phyloP scores from a whole-genome alignment of 1,284 basidiomycete species.

The Porodaedalea pini region DNA sequence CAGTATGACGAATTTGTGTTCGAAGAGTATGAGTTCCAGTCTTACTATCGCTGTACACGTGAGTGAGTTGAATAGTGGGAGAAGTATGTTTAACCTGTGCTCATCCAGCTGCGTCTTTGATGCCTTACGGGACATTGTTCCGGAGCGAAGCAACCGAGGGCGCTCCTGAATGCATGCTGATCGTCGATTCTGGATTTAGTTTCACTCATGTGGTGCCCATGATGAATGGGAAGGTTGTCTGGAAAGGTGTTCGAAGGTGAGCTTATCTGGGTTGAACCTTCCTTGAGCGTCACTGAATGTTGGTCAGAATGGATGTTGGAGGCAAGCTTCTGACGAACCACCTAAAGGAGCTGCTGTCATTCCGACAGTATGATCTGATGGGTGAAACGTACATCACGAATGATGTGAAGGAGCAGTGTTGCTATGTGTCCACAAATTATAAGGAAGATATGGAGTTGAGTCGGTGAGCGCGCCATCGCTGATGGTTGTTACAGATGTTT shows the following conservation, averaged over 20 bases:
- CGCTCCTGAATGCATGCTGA: conserved; percentile 72
- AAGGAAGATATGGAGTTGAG: conserved; percentile 72
- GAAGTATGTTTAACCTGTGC: conserved; percentile 14
- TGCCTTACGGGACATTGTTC: conserved; percentile 70
- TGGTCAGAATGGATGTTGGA: conserved; percentile 79
- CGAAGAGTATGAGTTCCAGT: conserved; percentile 91
- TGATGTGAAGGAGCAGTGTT: conserved; percentile 83
- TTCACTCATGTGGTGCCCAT: conserved; percentile 91
- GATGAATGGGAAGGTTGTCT: conserved; percentile 68
- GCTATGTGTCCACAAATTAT: conserved; percentile 81
- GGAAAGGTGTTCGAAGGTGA: conserved; percentile 80
- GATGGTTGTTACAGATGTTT: conserved; percentile 19
- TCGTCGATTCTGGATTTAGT: conserved; percentile 90
- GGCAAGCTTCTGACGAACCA: conserved; percentile 95
- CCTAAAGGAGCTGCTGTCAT: conserved; percentile 89
- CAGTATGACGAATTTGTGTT: conserved; percentile 93
- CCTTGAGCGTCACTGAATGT: not conserved
- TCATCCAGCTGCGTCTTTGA: conserved; percentile 66
- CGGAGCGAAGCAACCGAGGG: conserved; percentile 37
- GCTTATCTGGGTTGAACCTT: conserved; percentile 9
- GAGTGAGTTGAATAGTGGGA: conserved; percentile 34
- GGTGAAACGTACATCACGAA: conserved; percentile 93
- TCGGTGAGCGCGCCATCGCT: conserved; percentile 50
- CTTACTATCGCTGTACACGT: conserved; percentile 81
- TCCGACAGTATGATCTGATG: conserved; percentile 97